A percentile compares a stretch with the other conserved stretches of the same genome.
Conservation (phyloP, 257 asterid genomes). For the Osmanthus fragrans region DNA sequence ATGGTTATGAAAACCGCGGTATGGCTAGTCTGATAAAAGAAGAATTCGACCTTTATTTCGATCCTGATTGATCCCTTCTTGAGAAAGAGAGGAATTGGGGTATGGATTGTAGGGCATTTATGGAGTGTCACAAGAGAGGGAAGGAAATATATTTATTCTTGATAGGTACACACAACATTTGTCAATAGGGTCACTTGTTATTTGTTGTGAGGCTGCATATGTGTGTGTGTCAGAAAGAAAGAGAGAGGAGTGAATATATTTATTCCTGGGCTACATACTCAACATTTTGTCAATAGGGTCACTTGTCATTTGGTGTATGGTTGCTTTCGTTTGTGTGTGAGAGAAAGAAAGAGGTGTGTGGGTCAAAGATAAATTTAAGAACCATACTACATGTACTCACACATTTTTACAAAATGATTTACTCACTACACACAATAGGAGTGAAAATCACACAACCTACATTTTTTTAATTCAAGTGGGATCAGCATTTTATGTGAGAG, state of each 20-base stretch:
- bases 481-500: too few species aligned
- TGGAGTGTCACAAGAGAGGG: constrained; percentile 48
- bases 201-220: not conserved
- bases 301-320: constrained; percentile 20
- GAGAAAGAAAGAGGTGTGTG: not conserved
- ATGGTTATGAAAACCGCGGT: not conserved
- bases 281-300: constrained; percentile 31
- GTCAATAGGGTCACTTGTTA: constrained; percentile 30
- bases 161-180: constrained; percentile 27
- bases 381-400: too few species aligned
- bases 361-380: too few species aligned
- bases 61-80: not conserved
- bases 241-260: not conserved
- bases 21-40: not conserved
- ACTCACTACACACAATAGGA: too few species aligned
- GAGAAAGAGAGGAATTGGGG: constrained; percentile 45
- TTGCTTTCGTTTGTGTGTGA: not conserved
- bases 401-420: too few species aligned
- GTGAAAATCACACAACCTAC: too few species aligned
- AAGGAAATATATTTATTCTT: constrained; percentile 13
- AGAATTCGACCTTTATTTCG: not conserved
- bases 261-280: constrained; percentile 23
- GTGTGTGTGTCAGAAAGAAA: not conserved
- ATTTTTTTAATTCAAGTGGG: too few species aligned
- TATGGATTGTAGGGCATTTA: constrained; percentile 61